A percentile compares a stretch with the other conserved stretches of the same genome.
Evolutionary conservation across 164 flowering plant species (phyloP).

Genomic region (Euptelea pleiosperma): DNA sequence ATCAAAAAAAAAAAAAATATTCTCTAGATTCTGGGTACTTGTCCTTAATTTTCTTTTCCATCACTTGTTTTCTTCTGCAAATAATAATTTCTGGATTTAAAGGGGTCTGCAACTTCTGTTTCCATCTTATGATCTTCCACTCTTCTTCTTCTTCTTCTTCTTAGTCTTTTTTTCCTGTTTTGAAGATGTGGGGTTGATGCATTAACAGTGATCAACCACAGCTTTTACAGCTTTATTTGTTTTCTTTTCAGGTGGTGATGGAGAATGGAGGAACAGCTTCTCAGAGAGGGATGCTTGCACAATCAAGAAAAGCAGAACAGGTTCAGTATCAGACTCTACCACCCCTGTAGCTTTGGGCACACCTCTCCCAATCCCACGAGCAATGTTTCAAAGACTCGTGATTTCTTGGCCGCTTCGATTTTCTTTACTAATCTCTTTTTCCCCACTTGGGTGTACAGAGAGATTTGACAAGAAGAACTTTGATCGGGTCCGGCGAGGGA

Average conservation of each 20-base stretch:
- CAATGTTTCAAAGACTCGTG: conserved; percentile 4
- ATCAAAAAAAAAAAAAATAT: too few relatives aligned
- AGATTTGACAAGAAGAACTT: conserved; percentile 40
- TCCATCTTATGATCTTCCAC: too few relatives aligned
- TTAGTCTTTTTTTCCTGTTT: conserved; percentile 8
- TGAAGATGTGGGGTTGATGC: conserved; percentile 15
- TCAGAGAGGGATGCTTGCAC: conserved; percentile 74
- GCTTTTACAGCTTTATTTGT: conserved; percentile 14
- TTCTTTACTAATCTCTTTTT: not conserved
- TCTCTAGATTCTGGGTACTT: too few relatives aligned
- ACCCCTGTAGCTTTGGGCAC: conserved; percentile 15
- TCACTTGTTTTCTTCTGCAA: conserved; percentile 8
- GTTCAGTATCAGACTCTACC: conserved; percentile 24
- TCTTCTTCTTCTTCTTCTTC: not conserved
- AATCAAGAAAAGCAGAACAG: conserved; percentile 80
- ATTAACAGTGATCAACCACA: conserved; percentile 9
- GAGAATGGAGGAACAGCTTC: conserved; percentile 70
- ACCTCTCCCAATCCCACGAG: not conserved
- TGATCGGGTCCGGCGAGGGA: conserved; percentile 24
- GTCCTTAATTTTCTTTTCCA: conserved; percentile 7
- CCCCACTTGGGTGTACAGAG: conserved; percentile 33
- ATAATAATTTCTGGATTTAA: not conserved
- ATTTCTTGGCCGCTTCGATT: conserved; percentile 1
- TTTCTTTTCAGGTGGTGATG: conserved; percentile 61
- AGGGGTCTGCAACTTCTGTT: conserved; percentile 3